These are phyloP conservation scores for Anthracocystis panici-leucophaei DNA, from an alignment of 1,284 basidiomycete species.

Conservation along the genomic window DNA sequence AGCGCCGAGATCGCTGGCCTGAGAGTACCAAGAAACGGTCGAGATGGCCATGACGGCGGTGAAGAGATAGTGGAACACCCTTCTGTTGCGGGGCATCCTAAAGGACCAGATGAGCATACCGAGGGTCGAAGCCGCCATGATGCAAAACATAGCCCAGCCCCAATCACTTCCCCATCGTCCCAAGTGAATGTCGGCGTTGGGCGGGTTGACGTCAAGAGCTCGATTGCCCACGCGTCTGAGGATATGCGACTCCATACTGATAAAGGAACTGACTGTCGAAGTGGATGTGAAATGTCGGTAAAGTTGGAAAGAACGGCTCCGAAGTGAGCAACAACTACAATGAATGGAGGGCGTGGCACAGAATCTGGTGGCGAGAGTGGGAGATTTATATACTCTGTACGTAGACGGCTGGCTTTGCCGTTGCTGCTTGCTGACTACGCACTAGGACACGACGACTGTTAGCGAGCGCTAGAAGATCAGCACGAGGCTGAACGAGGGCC, in stretches of 20 bases:
- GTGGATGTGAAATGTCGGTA: neutral
- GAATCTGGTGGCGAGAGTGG: neutral
- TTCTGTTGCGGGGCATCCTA: conserved; percentile 64
- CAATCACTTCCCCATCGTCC: conserved; percentile 71
- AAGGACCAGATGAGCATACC: conserved; percentile 52
- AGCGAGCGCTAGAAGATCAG: neutral
- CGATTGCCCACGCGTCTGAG: conserved; percentile 34
- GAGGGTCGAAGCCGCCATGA: conserved; percentile 64
- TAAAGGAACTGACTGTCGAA: neutral
- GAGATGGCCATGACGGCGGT: conserved; percentile 69
- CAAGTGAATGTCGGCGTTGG: conserved; percentile 54
- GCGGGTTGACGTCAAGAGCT: conserved; percentile 46
- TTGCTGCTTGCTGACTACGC: neutral
- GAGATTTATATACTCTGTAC: neutral
- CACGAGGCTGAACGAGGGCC: neutral
- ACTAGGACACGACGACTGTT: neutral
- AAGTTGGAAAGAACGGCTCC: neutral
- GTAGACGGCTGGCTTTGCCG: neutral
- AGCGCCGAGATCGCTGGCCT: conserved; percentile 76
- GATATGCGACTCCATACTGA: conserved; percentile 6
- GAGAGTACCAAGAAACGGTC: conserved; percentile 72
- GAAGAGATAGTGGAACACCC: conserved; percentile 72
- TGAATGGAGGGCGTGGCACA: neutral
- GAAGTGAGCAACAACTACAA: neutral
- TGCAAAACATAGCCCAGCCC: conserved; percentile 70